Conservation (phyloP, 768 basidiomycete genomes). For the Tremella mesenterica region DNA sequence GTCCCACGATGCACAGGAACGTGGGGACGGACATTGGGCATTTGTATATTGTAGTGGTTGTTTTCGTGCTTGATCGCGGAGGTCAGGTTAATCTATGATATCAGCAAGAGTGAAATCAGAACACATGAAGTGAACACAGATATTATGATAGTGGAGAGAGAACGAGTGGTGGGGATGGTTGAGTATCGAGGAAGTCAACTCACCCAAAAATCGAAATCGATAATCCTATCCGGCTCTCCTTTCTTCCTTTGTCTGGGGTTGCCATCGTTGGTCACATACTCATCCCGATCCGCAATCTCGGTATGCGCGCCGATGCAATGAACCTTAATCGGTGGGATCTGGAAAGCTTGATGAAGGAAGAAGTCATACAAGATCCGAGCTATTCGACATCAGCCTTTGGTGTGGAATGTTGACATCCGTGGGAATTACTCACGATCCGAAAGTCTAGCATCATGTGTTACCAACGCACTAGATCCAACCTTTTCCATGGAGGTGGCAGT, state of each 20-base stretch:
- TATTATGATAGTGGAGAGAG: no score
- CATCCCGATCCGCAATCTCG: conserved; percentile 59
- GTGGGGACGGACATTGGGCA: conserved; percentile 21
- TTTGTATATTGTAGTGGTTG: conserved; percentile 46
- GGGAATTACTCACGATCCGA: conserved; percentile 14
- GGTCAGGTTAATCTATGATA: conserved; percentile 32
- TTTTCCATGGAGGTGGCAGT: conserved; percentile 4
- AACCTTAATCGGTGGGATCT: conserved; percentile 17
- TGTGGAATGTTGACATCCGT: not conserved
- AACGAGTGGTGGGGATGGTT: no score
- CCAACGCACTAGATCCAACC: conserved; percentile 1
- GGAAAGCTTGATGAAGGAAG: conserved; percentile 53
- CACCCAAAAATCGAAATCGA: conserved; percentile 36
- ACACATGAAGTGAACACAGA: not conserved
- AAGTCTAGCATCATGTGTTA: conserved; percentile 14
- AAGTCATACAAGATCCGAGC: conserved; percentile 69
- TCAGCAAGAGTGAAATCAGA: conserved; percentile 42
- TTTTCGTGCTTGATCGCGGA: conserved; percentile 14
- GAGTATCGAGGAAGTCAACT: conserved; percentile 5
- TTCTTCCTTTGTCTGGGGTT: conserved; percentile 5
- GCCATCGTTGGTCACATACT: conserved; percentile 52
- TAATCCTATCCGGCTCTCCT: conserved; percentile 18
- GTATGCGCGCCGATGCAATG: conserved; percentile 49
- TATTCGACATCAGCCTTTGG: conserved; percentile 24
- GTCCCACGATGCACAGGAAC: conserved; percentile 10